phyloP scores from a whole-genome alignment of 2,329 filamentous ascomycete species.

The Alternaria sp. region DNA sequence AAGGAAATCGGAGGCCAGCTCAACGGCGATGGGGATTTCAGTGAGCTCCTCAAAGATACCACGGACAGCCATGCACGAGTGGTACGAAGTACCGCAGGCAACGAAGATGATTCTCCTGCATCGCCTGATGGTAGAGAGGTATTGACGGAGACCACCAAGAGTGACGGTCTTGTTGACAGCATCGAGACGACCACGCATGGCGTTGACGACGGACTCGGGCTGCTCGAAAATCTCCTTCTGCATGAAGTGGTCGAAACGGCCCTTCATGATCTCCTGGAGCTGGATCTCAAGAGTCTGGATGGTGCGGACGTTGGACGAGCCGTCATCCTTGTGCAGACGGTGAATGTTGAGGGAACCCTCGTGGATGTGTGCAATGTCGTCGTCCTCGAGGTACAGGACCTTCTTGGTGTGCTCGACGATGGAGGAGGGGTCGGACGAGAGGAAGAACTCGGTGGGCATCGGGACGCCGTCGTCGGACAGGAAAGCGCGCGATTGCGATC shows the following conservation, averaged over 20 bases:
- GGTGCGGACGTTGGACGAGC: constrained; percentile 93
- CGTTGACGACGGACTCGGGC: constrained; percentile 98
- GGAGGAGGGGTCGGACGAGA: constrained; percentile 96
- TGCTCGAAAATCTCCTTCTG: constrained; percentile 99
- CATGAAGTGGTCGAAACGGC: constrained; percentile 99
- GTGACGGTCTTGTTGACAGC: constrained; percentile 92
- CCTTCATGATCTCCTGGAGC: constrained; percentile 99
- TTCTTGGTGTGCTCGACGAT: constrained; percentile 99
- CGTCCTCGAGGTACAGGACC: constrained; percentile 98
- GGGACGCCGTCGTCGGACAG: constrained; percentile 98
- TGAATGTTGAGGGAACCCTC: constrained; percentile 99
- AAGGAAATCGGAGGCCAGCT: constrained; percentile 97
- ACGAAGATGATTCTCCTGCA: constrained; percentile 99
- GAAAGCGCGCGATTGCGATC: constrained; percentile 97
- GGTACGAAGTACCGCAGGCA: constrained; percentile 96
- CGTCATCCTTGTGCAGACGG: constrained; percentile 94
- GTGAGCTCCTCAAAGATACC: constrained; percentile 97
- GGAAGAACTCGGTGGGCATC: constrained; percentile 98
- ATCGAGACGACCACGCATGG: constrained; percentile 98
- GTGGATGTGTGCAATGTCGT: constrained; percentile 99
- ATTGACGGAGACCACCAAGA: constrained; percentile 92
- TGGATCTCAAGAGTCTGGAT: constrained; percentile 99
- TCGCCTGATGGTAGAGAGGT: constrained; percentile 94
- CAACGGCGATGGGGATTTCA: constrained; percentile 96
- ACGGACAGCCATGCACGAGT: constrained; percentile 99